These are phyloP conservation scores for Nigrograna mackinnonii DNA, from an alignment of 2,329 filamentous ascomycete species.

Conservation along the genomic window DNA sequence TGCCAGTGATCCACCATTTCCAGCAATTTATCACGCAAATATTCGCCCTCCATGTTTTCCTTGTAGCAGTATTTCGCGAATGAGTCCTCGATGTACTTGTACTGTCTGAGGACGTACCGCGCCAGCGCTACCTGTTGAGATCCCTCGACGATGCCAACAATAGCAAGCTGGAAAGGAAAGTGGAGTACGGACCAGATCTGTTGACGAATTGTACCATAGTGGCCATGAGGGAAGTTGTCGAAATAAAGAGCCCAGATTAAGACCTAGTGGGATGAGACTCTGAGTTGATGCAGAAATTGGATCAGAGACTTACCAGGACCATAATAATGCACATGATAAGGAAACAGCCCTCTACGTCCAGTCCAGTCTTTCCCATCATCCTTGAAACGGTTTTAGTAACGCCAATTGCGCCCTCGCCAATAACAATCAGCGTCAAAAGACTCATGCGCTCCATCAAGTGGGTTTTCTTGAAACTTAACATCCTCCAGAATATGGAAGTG, in stretches of 20 bases:
- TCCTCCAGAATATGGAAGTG: slow-evolving; percentile 58
- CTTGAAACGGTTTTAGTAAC: slow-evolving; percentile 57
- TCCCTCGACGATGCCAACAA: slow-evolving; percentile 67
- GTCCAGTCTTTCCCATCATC: slow-evolving; percentile 40
- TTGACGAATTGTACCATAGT: slow-evolving; percentile 59
- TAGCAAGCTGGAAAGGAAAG: slow-evolving; percentile 65
- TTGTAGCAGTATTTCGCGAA: slow-evolving; percentile 41
- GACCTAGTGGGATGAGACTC: slow-evolving; percentile 23
- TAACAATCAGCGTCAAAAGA: slow-evolving; percentile 66
- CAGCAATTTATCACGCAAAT: slow-evolving; percentile 31
- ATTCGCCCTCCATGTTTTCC: slow-evolving; percentile 30
- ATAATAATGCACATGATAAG: slow-evolving; percentile 41
- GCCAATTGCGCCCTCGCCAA: slow-evolving; percentile 69
- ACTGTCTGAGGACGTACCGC: slow-evolving; percentile 50
- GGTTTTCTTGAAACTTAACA: slow-evolving; percentile 64
- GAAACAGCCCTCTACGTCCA: slow-evolving; percentile 38
- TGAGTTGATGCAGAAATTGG: neutral
- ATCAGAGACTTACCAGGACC: slow-evolving; percentile 28
- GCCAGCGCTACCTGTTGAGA: slow-evolving; percentile 60
- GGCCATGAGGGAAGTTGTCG: slow-evolving; percentile 56
- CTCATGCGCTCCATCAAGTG: slow-evolving; percentile 67
- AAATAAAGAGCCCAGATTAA: slow-evolving; percentile 68
- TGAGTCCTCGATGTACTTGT: slow-evolving; percentile 43
- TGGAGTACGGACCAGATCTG: slow-evolving; percentile 62
- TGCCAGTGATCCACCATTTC: slow-evolving; percentile 28